phyloP scores from a whole-genome alignment of 129 eudicot species.

The Mikania micrantha region DNA sequence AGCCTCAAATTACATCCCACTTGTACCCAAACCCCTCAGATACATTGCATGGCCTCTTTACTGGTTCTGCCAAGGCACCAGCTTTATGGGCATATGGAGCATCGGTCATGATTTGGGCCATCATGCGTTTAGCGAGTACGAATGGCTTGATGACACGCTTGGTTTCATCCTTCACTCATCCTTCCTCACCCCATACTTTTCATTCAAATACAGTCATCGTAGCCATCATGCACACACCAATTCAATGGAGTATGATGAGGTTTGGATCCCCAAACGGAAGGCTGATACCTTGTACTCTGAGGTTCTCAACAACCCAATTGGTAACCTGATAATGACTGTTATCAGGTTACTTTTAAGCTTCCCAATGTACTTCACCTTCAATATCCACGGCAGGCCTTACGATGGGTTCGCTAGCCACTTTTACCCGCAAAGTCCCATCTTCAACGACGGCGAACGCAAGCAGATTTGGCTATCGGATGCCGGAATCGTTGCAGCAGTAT shows the following conservation, averaged over 20 bases:
- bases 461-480: slow-evolving; percentile 25
- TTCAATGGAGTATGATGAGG: slow-evolving; percentile 26
- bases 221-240: slow-evolving; percentile 35
- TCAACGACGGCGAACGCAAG: slow-evolving; percentile 17
- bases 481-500: slow-evolving; percentile 14
- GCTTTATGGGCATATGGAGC: slow-evolving; percentile 25
- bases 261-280: slow-evolving; percentile 21
- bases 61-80: slow-evolving; percentile 23
- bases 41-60: slow-evolving; percentile 30
- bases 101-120: slow-evolving; percentile 29
- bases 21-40: slow-evolving; percentile 12
- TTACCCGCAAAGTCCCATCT: slow-evolving; percentile 29
- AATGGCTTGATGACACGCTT: slow-evolving; percentile 21
- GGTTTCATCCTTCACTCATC: slow-evolving; percentile 18
- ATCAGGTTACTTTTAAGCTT: slow-evolving; percentile 31
- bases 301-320: slow-evolving; percentile 23
- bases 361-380: slow-evolving; percentile 40
- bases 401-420: slow-evolving; percentile 24
- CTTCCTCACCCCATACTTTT: slow-evolving; percentile 31
- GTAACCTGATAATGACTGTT: slow-evolving; percentile 16
- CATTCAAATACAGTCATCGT: slow-evolving; percentile 35
- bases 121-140: slow-evolving; percentile 20
- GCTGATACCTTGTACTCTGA: slow-evolving; percentile 1
- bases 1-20: slow-evolving; percentile 22
- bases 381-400: slow-evolving; percentile 29